These are phyloP conservation scores for Diplodia scrobiculata DNA, from an alignment of 2,329 filamentous ascomycete genomes.

Conservation along the genomic window DNA sequence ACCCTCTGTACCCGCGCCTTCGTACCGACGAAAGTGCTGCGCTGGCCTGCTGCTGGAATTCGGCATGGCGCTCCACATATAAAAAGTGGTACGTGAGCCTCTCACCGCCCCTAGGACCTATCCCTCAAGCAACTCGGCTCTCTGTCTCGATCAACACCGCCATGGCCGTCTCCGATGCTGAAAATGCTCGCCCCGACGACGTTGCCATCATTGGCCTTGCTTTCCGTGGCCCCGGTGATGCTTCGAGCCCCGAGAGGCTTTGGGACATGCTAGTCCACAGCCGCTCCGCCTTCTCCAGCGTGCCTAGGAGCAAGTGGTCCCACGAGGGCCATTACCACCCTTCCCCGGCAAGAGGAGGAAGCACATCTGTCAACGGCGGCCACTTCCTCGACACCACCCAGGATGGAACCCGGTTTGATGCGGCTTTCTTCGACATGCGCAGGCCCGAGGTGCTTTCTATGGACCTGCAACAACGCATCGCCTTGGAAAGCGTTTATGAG, in stretches of 20 bases:
- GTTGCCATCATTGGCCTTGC: constrained; percentile 32
- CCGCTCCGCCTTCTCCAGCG: constrained; percentile 4
- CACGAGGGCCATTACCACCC: constrained; percentile 39
- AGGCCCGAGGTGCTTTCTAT: constrained; percentile 34
- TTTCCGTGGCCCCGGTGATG: constrained; percentile 33
- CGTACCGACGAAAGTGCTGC: not conserved
- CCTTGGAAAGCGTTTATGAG: constrained; percentile 41
- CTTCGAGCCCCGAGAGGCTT: constrained; percentile 39
- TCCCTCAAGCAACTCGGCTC: not conserved
- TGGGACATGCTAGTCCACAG: constrained; percentile 37
- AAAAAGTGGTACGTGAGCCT: constrained; percentile 29
- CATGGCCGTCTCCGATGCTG: constrained; percentile 9
- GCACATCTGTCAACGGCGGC: constrained; percentile 1
- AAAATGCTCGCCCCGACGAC: constrained; percentile 29
- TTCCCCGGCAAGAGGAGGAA: constrained; percentile 21
- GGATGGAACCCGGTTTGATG: constrained; percentile 31
- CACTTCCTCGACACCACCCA: constrained; percentile 31
- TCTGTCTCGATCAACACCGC: constrained; percentile 13
- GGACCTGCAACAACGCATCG: constrained; percentile 37
- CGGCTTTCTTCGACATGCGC: constrained; percentile 33
- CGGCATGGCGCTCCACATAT: constrained; percentile 26
- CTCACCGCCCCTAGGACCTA: constrained; percentile 23
- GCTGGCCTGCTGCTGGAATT: constrained; percentile 26
- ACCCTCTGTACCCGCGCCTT: not conserved
- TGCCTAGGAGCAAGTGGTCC: constrained; percentile 40